These are phyloP conservation scores for Physaria fendleri DNA, from an alignment of 345 rosid genomes.

Conservation along the genomic window DNA sequence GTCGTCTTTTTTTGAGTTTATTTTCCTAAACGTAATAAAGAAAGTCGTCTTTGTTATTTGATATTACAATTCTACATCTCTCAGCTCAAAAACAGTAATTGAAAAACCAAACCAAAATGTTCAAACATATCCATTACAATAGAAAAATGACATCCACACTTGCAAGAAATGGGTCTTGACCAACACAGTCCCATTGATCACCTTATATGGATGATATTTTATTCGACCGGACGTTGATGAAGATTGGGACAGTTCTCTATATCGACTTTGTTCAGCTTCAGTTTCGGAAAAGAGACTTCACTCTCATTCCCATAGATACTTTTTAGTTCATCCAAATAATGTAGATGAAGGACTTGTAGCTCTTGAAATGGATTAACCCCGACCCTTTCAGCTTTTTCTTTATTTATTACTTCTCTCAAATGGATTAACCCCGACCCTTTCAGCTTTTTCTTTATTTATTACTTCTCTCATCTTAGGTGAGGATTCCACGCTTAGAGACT, in stretches of 20 bases:
- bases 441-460: neutral
- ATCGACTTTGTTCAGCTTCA: neutral
- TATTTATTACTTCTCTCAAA: neutral
- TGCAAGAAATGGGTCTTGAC: no score
- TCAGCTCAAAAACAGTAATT: no score
- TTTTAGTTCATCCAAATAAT: neutral
- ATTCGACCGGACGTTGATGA: neutral
- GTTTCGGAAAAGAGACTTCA: neutral
- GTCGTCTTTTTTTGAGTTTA: no score
- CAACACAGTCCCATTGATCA: neutral
- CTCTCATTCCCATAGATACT: neutral
- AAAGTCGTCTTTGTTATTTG: no score
- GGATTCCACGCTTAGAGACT: neutral
- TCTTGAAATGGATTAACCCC: neutral
- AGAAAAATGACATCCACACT: no score
- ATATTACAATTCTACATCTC: no score
- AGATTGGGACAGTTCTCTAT: neutral
- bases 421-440: no score
- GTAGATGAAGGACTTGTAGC: neutral
- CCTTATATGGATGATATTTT: neutral
- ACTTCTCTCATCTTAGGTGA: slow-evolving; percentile 3
- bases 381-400: neutral
- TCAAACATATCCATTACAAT: no score
- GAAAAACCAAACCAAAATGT: no score
- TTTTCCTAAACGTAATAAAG: no score